These are phyloP conservation scores for Globisporangium barbulae DNA, from an alignment of 352 stramenopile species.

Conservation along the genomic window DNA sequence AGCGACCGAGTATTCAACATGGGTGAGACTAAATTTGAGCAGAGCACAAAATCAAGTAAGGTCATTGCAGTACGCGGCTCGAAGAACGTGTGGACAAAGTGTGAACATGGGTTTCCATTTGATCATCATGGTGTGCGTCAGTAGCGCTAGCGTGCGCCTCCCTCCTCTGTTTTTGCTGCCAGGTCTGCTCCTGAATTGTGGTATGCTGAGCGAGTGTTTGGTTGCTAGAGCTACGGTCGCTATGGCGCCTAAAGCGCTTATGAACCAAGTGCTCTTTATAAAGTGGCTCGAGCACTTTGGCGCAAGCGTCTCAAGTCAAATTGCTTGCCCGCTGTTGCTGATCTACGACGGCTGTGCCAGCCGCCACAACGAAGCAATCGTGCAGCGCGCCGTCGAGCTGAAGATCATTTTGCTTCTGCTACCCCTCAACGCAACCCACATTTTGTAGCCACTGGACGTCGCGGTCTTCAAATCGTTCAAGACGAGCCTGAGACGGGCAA, in stretches of 20 bases:
- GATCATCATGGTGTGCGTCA: slow-evolving; percentile 2
- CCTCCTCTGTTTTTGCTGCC: background rate
- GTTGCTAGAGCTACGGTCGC: background rate
- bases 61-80: slow-evolving; percentile 13
- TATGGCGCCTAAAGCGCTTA: background rate
- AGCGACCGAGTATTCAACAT: slow-evolving; percentile 15
- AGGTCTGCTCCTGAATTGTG: slow-evolving; percentile 5
- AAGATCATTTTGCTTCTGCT: slow-evolving; percentile 2
- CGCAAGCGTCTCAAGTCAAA: background rate
- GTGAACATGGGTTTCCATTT: slow-evolving; percentile 10
- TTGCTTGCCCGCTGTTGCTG: background rate
- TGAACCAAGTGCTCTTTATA: background rate
- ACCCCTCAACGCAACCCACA: background rate
- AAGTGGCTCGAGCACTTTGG: background rate
- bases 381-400: background rate
- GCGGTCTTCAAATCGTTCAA: background rate
- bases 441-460: background rate
- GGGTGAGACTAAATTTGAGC: slow-evolving; percentile 12
- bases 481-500: background rate
- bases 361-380: background rate
- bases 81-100: slow-evolving; percentile 11
- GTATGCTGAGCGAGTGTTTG: slow-evolving; percentile 2
- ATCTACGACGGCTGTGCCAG: slow-evolving; percentile 2
- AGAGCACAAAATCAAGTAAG: background rate
- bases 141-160: background rate